A percentile compares a stretch with the other conserved stretches of the same genome.
These are phyloP conservation scores for Pythium insidiosum DNA, from an alignment of 352 stramenopile genomes.

Conservation along the genomic window DNA sequence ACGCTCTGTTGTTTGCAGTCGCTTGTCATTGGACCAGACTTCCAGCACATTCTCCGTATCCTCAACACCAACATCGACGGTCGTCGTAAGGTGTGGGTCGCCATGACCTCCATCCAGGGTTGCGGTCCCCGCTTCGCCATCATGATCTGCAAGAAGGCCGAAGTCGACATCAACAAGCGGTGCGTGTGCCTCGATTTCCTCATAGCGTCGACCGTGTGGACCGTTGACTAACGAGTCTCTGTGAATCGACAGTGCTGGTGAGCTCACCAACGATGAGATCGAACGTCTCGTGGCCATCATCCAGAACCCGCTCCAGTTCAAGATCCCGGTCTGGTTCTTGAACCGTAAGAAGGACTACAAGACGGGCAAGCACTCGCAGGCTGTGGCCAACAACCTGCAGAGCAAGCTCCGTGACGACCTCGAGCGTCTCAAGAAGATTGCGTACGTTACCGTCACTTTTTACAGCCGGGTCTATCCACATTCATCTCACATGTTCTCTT, in stretches of 20 bases:
- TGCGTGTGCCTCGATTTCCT: slow-evolving; percentile 7
- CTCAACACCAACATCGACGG: slow-evolving; percentile 99
- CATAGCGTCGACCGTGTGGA: background rate
- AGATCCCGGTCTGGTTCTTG: slow-evolving; percentile 99
- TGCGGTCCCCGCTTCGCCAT: slow-evolving; percentile 81
- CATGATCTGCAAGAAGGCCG: slow-evolving; percentile 99
- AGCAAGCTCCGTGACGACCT: slow-evolving; percentile 99
- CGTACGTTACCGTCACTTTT: too few relatives aligned
- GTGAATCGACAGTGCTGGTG: slow-evolving; percentile 91
- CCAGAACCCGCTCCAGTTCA: slow-evolving; percentile 99
- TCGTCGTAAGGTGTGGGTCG: slow-evolving; percentile 91
- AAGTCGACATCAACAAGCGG: slow-evolving; percentile 98
- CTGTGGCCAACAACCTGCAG: slow-evolving; percentile 98
- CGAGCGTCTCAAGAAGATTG: slow-evolving; percentile 99
- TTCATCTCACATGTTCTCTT: too few relatives aligned
- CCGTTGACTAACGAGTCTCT: too few relatives aligned
- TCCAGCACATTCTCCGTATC: slow-evolving; percentile 99
- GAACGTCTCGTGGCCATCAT: slow-evolving; percentile 99
- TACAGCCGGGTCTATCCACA: too few relatives aligned
- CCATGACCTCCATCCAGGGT: slow-evolving; percentile 81
- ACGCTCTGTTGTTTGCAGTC: slow-evolving; percentile 40
- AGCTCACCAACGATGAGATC: slow-evolving; percentile 99
- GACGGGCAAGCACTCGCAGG: slow-evolving; percentile 98
- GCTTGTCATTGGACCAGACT: slow-evolving; percentile 93
- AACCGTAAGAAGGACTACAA: slow-evolving; percentile 99